phyloP scores from a whole-genome alignment of 768 basidiomycete species.

The Lentinula guzmanii region DNA sequence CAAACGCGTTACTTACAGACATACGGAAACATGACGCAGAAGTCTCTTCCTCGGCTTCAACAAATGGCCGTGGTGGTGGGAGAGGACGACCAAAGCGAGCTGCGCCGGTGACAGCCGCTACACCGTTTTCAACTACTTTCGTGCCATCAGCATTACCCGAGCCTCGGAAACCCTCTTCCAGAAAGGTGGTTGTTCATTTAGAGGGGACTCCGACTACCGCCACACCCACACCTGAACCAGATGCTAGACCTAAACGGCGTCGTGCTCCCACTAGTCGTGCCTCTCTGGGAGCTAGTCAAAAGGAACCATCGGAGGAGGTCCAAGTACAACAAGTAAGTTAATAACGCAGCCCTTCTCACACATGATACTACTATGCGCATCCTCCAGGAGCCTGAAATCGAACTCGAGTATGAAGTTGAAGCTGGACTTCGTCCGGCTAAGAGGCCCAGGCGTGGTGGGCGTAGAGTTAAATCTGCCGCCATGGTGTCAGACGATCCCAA shows the following conservation, averaged over 20 bases:
- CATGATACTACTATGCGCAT: not conserved
- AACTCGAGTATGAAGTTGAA: slow-evolving; percentile 12
- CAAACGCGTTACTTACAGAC: slow-evolving; percentile 75
- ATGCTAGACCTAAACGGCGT: slow-evolving; percentile 36
- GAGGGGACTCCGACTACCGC: slow-evolving; percentile 45
- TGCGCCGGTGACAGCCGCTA: slow-evolving; percentile 10
- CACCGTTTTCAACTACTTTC: slow-evolving; percentile 11
- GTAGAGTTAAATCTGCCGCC: slow-evolving; percentile 35
- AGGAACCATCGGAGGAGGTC: not conserved
- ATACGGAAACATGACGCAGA: slow-evolving; percentile 73
- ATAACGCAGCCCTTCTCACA: too few relatives aligned
- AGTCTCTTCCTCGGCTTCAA: slow-evolving; percentile 32
- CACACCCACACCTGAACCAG: slow-evolving; percentile 70
- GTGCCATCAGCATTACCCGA: slow-evolving; percentile 6
- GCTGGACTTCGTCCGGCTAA: slow-evolving; percentile 29
- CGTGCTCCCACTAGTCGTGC: slow-evolving; percentile 24
- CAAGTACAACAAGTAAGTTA: not conserved
- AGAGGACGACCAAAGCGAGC: slow-evolving; percentile 26
- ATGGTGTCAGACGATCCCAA: slow-evolving; percentile 16
- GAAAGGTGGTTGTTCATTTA: slow-evolving; percentile 32
- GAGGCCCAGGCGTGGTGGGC: slow-evolving; percentile 31
- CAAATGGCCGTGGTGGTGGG: slow-evolving; percentile 37
- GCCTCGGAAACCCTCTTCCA: slow-evolving; percentile 30
- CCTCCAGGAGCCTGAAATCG: slow-evolving; percentile 10
- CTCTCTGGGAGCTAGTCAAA: slow-evolving; percentile 18